phyloP scores from a whole-genome alignment of 805 yeast genomes.

The Yarrowia keelungensis region DNA sequence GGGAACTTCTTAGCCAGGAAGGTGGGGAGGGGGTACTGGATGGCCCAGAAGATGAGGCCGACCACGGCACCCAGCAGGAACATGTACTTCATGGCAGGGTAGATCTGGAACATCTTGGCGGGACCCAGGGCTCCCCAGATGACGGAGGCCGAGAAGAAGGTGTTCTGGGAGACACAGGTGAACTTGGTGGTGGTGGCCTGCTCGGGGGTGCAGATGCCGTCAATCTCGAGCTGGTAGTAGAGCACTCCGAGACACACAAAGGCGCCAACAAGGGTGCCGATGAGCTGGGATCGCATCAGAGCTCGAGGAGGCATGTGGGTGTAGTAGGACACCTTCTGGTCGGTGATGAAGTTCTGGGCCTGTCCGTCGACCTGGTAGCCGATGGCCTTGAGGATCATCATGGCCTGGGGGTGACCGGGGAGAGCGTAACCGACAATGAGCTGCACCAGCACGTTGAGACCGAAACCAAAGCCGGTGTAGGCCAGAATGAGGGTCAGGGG shows the following conservation, averaged over 20 bases:
- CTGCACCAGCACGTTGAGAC: conserved; percentile 69
- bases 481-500: conserved; percentile 71
- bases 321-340: conserved; percentile 68
- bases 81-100: conserved; percentile 58
- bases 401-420: conserved; percentile 65
- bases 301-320: conserved; percentile 48
- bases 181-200: conserved; percentile 46
- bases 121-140: conserved; percentile 58
- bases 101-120: conserved; percentile 51
- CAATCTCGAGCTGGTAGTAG: conserved; percentile 49
- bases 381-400: conserved; percentile 64
- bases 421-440: conserved; percentile 68
- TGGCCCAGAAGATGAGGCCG: conserved; percentile 43
- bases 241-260: conserved; percentile 48
- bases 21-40: conserved; percentile 46
- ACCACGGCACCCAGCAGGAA: conserved; percentile 54
- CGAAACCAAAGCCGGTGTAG: conserved; percentile 63
- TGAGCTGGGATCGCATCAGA: conserved; percentile 44
- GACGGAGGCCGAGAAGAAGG: conserved; percentile 59
- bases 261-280: conserved; percentile 45
- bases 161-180: conserved; percentile 51
- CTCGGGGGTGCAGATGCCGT: conserved; percentile 47
- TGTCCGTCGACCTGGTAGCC: conserved; percentile 71
- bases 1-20: conserved; percentile 42
- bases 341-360: conserved; percentile 61